phyloP scores from a whole-genome alignment of 2,329 filamentous ascomycete species.

The Stenocarpella maydis region DNA sequence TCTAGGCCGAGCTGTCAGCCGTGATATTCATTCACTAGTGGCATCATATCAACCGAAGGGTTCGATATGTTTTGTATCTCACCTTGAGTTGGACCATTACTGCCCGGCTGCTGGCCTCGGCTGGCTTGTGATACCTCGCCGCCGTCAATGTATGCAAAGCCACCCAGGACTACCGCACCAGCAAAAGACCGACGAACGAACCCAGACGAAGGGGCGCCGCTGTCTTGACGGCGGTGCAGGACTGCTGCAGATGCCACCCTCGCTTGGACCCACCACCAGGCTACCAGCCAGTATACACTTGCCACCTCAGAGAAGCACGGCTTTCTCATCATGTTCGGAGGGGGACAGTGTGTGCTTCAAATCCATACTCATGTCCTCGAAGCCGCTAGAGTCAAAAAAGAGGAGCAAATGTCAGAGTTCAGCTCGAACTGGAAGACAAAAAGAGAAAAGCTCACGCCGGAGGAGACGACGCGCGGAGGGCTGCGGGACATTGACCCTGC shows the following conservation, averaged over 20 bases:
- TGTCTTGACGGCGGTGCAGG: neutral
- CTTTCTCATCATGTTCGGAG: slow-evolving; percentile 5
- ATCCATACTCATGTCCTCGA: slow-evolving; percentile 3
- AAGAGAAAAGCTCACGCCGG: neutral
- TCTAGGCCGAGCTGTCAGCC: slow-evolving; percentile 38
- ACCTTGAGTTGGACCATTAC: slow-evolving; percentile 36
- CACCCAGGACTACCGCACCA: slow-evolving; percentile 42
- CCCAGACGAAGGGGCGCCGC: neutral
- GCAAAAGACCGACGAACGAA: slow-evolving; percentile 25
- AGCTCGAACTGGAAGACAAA: neutral
- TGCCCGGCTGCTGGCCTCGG: slow-evolving; percentile 38
- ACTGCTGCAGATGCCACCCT: slow-evolving; percentile 1
- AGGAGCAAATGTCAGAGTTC: neutral
- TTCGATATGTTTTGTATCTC: neutral
- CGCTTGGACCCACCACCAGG: neutral
- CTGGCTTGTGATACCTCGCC: slow-evolving; percentile 45
- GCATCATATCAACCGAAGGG: neutral
- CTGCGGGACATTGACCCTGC: neutral
- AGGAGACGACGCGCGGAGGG: neutral
- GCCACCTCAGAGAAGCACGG: slow-evolving; percentile 19
- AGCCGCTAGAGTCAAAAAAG: neutral
- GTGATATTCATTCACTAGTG: neutral
- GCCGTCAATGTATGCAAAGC: slow-evolving; percentile 50
- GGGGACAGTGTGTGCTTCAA: neutral
- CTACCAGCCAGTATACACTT: neutral